Evolutionary conservation across 257 asterid species (phyloP).

Genomic region (Scutellaria baicalensis): DNA sequence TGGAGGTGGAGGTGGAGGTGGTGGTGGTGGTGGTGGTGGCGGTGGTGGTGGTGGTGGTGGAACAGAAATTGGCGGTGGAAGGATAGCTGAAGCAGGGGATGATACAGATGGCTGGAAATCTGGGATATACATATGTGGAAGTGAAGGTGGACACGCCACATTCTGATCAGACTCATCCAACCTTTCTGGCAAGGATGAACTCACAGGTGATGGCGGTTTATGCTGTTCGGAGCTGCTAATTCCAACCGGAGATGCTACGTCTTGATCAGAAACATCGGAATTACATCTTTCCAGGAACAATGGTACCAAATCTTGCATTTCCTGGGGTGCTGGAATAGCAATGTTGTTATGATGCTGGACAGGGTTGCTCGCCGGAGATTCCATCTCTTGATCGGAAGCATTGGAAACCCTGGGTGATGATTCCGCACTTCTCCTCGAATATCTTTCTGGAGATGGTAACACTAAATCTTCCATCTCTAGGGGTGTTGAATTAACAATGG

Average conservation of each 20-base stretch:
- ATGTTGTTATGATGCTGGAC: constrained; percentile 14
- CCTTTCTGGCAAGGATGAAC: constrained; percentile 44
- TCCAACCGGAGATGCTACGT: constrained; percentile 8
- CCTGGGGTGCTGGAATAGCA: not conserved
- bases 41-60: constrained; percentile 22
- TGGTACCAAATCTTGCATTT: not conserved
- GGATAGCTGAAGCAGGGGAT: not conserved
- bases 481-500: not conserved
- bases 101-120: not conserved
- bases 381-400: constrained; percentile 18
- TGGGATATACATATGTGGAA: not conserved
- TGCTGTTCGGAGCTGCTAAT: constrained; percentile 3
- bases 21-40: constrained; percentile 25
- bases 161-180: constrained; percentile 21
- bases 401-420: constrained; percentile 32
- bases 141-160: constrained; percentile 24
- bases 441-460: constrained; percentile 40
- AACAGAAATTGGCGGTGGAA: not conserved
- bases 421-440: constrained; percentile 27
- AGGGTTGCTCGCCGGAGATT: constrained; percentile 9
- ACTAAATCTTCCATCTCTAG: not conserved
- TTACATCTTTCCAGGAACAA: constrained; percentile 23
- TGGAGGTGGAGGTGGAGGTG: constrained; percentile 30
- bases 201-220: constrained; percentile 31
- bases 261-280: constrained; percentile 21